A percentile compares a stretch with the other conserved stretches of the same genome.
Conservation (phyloP, 208 protist genomes). For the Trypanosoma cruzi region DNA sequence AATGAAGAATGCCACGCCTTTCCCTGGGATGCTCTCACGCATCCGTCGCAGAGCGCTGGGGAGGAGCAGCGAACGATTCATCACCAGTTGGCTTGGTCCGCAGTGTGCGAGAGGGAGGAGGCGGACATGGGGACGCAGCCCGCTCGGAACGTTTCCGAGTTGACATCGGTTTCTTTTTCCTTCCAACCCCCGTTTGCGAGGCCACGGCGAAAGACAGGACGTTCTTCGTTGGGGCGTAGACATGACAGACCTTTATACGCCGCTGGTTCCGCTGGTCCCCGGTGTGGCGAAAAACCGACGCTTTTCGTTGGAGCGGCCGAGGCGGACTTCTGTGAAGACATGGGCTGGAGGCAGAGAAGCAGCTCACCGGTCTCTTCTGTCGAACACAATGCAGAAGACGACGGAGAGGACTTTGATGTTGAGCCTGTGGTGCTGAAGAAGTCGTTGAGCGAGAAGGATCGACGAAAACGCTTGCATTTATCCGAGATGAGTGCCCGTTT, state of each 20-base stretch:
- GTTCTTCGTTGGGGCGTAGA: not conserved
- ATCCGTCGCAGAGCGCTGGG: not conserved
- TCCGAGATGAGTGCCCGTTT: slow-evolving; percentile 2
- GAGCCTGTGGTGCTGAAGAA: not conserved
- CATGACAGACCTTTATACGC: not conserved
- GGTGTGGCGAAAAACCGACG: not conserved
- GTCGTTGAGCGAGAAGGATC: not conserved
- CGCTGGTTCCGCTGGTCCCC: not conserved
- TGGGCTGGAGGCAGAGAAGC: not conserved
- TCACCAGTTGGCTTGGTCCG: not conserved
- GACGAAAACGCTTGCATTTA: not conserved
- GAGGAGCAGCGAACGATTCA: not conserved
- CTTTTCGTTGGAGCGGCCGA: not conserved
- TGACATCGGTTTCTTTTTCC: not conserved
- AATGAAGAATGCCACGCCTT: not conserved
- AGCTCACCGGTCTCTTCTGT: slow-evolving; percentile 1
- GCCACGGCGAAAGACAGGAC: not conserved
- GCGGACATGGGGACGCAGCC: not conserved
- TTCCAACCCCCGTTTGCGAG: not conserved
- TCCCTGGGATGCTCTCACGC: not conserved
- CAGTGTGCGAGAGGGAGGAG: not conserved
- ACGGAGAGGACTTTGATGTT: slow-evolving; percentile 5
- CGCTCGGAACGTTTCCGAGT: not conserved
- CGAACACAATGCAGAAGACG: slow-evolving; percentile 4
- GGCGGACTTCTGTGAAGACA: not conserved